Base-by-base conservation (phyloP, 192 early-diverging fungal genomes). In the Coemansia sp. region DNA sequence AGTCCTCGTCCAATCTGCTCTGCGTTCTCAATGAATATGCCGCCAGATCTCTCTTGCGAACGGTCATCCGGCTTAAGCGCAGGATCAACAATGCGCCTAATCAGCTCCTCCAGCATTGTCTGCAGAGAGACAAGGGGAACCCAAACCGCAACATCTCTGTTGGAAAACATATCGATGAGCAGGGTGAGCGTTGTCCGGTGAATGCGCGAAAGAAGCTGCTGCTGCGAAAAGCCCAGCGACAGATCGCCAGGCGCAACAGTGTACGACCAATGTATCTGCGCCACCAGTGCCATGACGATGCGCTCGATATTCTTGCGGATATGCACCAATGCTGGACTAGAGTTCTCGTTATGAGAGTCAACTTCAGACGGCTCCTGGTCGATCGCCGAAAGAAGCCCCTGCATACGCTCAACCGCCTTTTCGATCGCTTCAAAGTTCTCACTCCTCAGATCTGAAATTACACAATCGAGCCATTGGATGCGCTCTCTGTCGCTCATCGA, bases 11-110 rank as follows among this genome's bases (percentile, higher is more conserved):
- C 14, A 35, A 54, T 43, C 59, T 43, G 43, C 50, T 62, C 41
- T 2, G 55, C 55, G 23, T 36, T 36, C 34, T 57, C 32, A 2
- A 57, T 57, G 9, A 35, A 34, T 19, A 36, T 15, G 15, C 55
- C 55, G n/a, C 55, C 55, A 25, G 55, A 57, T 36, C 55, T 11
- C 29, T 33, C 38, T 9, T 32, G 33, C 19, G 67, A 55, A 13
- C 41, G 35, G 23, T 33, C 38, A 22, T 38, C 56, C 3, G 89
- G 84, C 23, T 87, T 81, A 48, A 96, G 77, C 43, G 76, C 73
- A 17, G 91, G 91, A 70, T 99, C 94, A 32, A 94, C 74, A 41
- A 97, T 65, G 5, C 95, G 83, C 58, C 83, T 77, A 7, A 96
- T 85, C 32, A 97, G 76, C 70, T 96, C 92, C 34, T 89, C 82